These are phyloP conservation scores for Clarkia xantiana DNA, from an alignment of 345 rosid genomes.

Conservation along the genomic window DNA sequence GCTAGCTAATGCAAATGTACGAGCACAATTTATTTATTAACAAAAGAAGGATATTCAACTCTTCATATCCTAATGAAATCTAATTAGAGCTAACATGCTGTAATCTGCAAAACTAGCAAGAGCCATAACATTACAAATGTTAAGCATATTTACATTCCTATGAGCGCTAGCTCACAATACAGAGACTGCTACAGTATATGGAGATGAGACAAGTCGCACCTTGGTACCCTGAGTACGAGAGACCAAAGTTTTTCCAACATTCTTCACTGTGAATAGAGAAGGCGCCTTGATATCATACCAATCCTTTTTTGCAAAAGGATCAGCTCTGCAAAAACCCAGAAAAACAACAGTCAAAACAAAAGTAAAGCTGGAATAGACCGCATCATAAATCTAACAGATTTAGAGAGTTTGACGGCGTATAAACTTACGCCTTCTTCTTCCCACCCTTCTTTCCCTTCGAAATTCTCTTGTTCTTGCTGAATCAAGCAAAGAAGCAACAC, in stretches of 20 bases:
- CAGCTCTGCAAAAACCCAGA: constrained; percentile 28
- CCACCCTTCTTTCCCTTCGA: constrained; percentile 97
- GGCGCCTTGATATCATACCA: constrained; percentile 99
- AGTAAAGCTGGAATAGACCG: background rate
- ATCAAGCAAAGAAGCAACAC: background rate
- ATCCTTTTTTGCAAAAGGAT: constrained; percentile 94
- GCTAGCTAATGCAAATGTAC: too few species aligned
- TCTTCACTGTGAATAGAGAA: constrained; percentile 39
- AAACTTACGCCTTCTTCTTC: constrained; percentile 84
- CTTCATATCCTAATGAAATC: too few species aligned
- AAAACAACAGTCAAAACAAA: background rate
- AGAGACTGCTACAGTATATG: background rate
- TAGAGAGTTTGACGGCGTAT: too few species aligned
- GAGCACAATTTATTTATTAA: too few species aligned
- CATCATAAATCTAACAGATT: background rate
- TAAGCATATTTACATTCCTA: background rate
- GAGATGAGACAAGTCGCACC: constrained; percentile 20
- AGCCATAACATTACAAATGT: too few species aligned
- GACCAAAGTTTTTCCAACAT: constrained; percentile 85
- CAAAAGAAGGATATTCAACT: too few species aligned
- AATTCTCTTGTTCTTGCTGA: constrained; percentile 89
- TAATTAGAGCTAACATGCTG: too few species aligned
- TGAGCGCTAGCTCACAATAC: background rate
- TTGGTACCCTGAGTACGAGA: constrained; percentile 94
- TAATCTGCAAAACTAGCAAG: too few species aligned